Conservation (phyloP, 192 early-diverging fungal genomes). For the Podila epigama region DNA sequence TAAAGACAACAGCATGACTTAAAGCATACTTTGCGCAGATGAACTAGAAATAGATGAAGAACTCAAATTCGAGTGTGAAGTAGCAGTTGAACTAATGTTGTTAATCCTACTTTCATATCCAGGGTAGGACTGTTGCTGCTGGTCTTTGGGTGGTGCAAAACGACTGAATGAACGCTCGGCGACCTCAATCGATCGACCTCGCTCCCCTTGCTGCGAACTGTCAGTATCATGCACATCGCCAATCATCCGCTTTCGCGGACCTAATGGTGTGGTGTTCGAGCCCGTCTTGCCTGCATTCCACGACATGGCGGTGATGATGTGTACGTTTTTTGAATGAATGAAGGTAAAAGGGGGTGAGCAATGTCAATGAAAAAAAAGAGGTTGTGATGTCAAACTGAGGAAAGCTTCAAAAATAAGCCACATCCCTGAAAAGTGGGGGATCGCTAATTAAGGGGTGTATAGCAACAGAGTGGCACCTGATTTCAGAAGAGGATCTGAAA, state of each 20-base stretch:
- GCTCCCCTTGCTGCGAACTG: not conserved
- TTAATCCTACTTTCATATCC: not conserved
- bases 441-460: too few relatives aligned
- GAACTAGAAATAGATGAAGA: too few relatives aligned
- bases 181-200: conserved; percentile 24
- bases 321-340: too few relatives aligned
- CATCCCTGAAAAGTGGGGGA: too few relatives aligned
- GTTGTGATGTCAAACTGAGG: too few relatives aligned
- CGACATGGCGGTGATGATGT: conserved; percentile 18
- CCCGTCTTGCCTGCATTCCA: conserved; percentile 41
- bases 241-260: conserved; percentile 39
- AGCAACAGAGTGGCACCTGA: too few relatives aligned
- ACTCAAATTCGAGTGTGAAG: not conserved
- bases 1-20: too few relatives aligned
- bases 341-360: too few relatives aligned
- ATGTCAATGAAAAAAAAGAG: too few relatives aligned
- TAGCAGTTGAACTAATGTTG: not conserved
- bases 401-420: too few relatives aligned
- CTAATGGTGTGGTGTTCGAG: conserved; percentile 36
- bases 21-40: too few relatives aligned
- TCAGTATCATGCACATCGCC: conserved; percentile 16
- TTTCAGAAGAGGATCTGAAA: too few relatives aligned
- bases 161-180: not conserved
- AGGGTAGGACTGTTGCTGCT: not conserved
- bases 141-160: not conserved